Evolutionary conservation across 805 yeast species (phyloP).

Genomic region (Zygosaccharomyces siamensis): DNA sequence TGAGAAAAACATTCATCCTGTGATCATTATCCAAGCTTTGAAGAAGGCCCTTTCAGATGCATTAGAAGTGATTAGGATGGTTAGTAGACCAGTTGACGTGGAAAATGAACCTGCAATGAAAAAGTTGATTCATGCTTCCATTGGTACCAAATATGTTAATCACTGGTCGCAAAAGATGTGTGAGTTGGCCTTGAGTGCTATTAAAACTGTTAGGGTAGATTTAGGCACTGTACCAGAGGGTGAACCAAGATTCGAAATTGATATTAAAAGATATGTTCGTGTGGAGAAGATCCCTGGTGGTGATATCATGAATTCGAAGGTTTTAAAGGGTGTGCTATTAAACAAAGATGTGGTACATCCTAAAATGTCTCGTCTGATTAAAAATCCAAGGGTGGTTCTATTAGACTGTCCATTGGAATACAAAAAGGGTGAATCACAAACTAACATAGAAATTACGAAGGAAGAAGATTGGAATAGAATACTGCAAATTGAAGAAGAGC

Average conservation of each 20-base stretch:
- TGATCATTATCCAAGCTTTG: constrained; percentile 88
- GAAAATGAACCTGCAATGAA: constrained; percentile 83
- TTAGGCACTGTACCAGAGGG: constrained; percentile 42
- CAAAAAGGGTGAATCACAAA: constrained; percentile 98
- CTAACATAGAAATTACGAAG: constrained; percentile 93
- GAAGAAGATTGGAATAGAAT: constrained; percentile 96
- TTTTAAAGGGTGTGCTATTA: constrained; percentile 84
- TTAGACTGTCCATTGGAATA: constrained; percentile 96
- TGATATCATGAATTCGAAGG: constrained; percentile 83
- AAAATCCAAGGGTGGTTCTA: constrained; percentile 82
- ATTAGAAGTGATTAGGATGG: constrained; percentile 74
- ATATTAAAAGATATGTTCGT: constrained; percentile 86
- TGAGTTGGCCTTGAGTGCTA: constrained; percentile 78
- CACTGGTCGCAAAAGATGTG: constrained; percentile 94
- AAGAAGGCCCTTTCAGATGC: constrained; percentile 90
- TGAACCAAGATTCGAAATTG: constrained; percentile 69
- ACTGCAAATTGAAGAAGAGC: constrained; percentile 96
- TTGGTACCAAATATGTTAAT: constrained; percentile 91
- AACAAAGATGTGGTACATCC: constrained; percentile 99
- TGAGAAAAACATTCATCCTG: constrained; percentile 96
- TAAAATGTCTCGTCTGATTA: constrained; percentile 85
- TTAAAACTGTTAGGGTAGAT: constrained; percentile 69
- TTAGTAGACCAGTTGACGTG: constrained; percentile 78
- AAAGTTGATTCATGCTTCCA: constrained; percentile 79
- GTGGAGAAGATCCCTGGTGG: constrained; percentile 98